Percentiles rank a stretch among this genome's conserved stretches.
Conservation (phyloP, 2,329 filamentous ascomycete genomes). For the Orbilia javanica region DNA sequence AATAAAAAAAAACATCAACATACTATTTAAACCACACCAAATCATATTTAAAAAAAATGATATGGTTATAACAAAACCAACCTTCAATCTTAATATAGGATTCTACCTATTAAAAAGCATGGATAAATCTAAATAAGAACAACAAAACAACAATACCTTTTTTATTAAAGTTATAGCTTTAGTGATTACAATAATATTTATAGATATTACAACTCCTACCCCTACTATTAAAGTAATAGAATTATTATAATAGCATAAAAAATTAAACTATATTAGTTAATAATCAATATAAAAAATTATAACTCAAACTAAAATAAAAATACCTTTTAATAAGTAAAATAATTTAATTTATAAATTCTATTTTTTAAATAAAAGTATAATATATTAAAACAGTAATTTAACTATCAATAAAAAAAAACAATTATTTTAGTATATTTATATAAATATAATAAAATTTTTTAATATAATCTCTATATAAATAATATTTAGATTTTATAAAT, state of each 20-base stretch:
- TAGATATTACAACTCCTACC: not conserved
- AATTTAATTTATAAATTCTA: slow-evolving; percentile 26
- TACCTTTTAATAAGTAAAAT: slow-evolving; percentile 18
- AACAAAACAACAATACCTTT: not conserved
- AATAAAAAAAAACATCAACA: not conserved
- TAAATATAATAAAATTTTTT: slow-evolving; percentile 8
- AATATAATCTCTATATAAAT: not conserved
- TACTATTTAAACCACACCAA: not conserved
- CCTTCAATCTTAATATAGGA: not conserved
- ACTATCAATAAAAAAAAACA: not conserved
- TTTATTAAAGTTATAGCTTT: slow-evolving; percentile 16
- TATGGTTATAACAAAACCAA: not conserved
- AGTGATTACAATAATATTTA: slow-evolving; percentile 5
- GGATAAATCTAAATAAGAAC: not conserved
- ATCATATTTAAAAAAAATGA: not conserved
- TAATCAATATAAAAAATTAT: slow-evolving; percentile 14
- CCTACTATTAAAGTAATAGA: slow-evolving; percentile 8
- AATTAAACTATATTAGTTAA: slow-evolving; percentile 1
- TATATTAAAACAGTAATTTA: not conserved
- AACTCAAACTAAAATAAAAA: not conserved
- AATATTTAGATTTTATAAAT: not conserved
- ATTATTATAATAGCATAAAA: not conserved
- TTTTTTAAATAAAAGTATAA: slow-evolving; percentile 25
- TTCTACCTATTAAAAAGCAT: slow-evolving; percentile 22
- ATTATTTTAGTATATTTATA: not conserved